Evolutionary conservation across 768 basidiomycete species (phyloP), one percentile per base, ranked within the genome.

Genomic region (Grammothele lineata): DNA sequence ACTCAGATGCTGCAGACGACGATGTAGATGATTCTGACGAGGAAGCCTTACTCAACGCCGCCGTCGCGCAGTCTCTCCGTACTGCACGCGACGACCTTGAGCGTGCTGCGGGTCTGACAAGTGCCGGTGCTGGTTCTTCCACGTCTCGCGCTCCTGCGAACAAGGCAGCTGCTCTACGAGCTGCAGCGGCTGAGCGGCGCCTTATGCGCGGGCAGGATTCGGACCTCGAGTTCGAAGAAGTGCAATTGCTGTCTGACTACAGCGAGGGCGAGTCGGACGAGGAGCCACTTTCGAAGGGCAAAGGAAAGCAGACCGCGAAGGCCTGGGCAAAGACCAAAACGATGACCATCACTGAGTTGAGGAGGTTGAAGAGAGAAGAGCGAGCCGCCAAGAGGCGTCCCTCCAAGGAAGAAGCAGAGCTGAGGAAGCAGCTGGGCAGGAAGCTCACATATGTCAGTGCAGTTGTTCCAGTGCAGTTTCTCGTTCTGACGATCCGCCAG

Each of bases 351-450:
- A 39, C 24, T 23, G 36, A 48, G n/a, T 14, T 50, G 14, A 30
- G 40, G 27, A 46, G 42, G 38, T 9, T 24, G 46, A 55, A 63
- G 48, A 57, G 53, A 19, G 57, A 67, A 47, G 57, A 54, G 11
- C 62, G 27, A 14, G 67, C 14, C 52, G 56, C 27, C 50, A 46
- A 62, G 55, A 50, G 50, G 58, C 59, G 35, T 57, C 57, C 58
- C 59, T 55, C 64, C 60, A 55, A 42, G 41, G 83, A 81, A 61
- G 77, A 85, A 60, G 61, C 57, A 38, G 70, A 62, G 34, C 58
- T 88, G 56, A 65, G 68, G 40, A 56, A 65, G 47, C 72, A 83
- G 58, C 69, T 92, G 9, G 89, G 90, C 8, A 78, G 92, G 22
- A 80, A 73, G 55, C 67, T 95, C 53, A 91, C 88, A 11, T 73